Evolutionary conservation across 2,329 filamentous ascomycete genomes (phyloP), one percentile per base, ranked within the genome.

Genomic region (Mollisiaceae sp.): DNA sequence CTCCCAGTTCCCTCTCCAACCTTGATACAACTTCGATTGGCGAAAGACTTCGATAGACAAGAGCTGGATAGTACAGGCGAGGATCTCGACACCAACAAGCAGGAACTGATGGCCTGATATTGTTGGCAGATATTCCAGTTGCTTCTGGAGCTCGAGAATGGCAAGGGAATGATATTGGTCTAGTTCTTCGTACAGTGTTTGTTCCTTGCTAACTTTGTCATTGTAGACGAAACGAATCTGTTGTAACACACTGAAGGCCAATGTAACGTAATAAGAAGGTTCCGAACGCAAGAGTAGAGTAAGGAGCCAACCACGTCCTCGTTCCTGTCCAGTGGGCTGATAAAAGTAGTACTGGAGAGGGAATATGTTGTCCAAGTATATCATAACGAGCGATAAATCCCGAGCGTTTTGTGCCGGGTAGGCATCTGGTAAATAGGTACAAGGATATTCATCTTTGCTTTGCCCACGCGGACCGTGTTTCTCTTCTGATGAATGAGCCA

Each of bases 271-370:
- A 24, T 67, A 67, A 11, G 54, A 57, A 32, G 67, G 54, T 32
- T 67, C 57, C 1, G 54, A 52, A 27, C 62, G 54, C 0, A 67
- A 41, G 9, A 69, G 35, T 18, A 65, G 14, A 22, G 41, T 35
- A 3, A 69, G 43, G 9, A 69, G 57, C 67, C 67, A 69, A 14
- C 63, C 63, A 52, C 63, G 54, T n/a, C 62, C 67, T 24, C 58
- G 32, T 35, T 62, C 54, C 2, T 22, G 22, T 8, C 86, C 71
- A 22, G 54, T 56, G 1, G 59, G 62, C 38, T 62, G 57, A 24
- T 69, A 67, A 43, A 65, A 67, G 36, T 60, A 62, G 47, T 55
- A 67, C 18, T 62, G 60, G 1, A 64, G 27, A 8, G 67, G 67
- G 20, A 67, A 67, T 1, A 64, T 50, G 32, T 61, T 36, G 43